Base-by-base conservation (phyloP, 768 basidiomycete genomes). In the Sarcodon aspratus region DNA sequence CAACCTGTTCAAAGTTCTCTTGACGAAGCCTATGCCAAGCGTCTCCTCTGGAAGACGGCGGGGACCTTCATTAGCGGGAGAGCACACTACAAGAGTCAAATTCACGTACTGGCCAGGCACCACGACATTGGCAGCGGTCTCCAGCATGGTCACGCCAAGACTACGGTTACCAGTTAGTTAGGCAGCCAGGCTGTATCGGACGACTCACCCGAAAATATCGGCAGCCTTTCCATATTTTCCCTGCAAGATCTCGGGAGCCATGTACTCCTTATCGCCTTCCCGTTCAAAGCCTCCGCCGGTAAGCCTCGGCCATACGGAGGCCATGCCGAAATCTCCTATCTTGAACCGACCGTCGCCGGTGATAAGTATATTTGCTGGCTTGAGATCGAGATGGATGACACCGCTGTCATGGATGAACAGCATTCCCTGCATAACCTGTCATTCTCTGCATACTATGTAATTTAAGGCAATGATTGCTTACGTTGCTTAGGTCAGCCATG, bases 321-420 rank as follows among this genome's bases (percentile, higher is more conserved):
- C 94, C 82, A 99, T 92, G 8, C 96, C 96, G 69, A 98, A 97
- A 64, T 99, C 96, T 7, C 95, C 95, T 62, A 99, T 92, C 69
- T 91, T 92, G 69, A 99, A 85, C 42, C 85, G 77, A 1, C 96
- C 96, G 38, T 82, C 76, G 7, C 72, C 72, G 9, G 89, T 92
- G 57, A 99, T 74, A 61, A 99, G 92, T 46, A 99, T 83, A 63
- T 99, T 99, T 38, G 91, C 91, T 10, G 96, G 96, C 69, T 99
- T 99, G 54, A 99, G 67, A 68, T 99, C 96, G 48, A 99, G 76
- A 68, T 99, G 96, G 45, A 98, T 85, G 50, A 96, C 80, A 48
- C 85, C 83, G 40, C 82, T 77, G 56, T 78, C 74, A 66, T 99
- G 96, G 50, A 99, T 86, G 67, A 96, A 94, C 50, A 73, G 71